A percentile compares a stretch with the other conserved stretches of the same genome.
These are phyloP conservation scores for Aspergillus novoparasiticus DNA, from an alignment of 2,329 filamentous ascomycete species.

Conservation along the genomic window DNA sequence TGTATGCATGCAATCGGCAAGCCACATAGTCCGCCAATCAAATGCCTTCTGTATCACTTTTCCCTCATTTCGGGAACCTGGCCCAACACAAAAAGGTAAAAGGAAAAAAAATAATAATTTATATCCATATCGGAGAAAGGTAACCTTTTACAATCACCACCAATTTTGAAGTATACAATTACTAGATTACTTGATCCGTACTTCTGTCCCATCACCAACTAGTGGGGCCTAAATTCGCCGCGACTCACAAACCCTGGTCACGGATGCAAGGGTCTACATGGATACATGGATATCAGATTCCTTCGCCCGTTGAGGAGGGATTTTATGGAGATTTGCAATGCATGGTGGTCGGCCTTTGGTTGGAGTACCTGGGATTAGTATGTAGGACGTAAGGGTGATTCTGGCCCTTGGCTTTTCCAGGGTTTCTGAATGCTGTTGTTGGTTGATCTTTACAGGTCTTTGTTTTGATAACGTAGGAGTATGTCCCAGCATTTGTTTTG, in stretches of 20 bases:
- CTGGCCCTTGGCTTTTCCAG: not conserved
- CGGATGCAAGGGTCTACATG: constrained; percentile 3
- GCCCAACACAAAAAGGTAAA: not conserved
- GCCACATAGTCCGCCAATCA: constrained; percentile 6
- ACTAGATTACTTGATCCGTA: not conserved
- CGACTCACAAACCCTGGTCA: not conserved
- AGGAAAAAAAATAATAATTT: not conserved
- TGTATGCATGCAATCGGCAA: constrained; percentile 8
- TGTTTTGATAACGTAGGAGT: not conserved
- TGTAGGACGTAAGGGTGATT: not conserved
- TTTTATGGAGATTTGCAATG: not conserved
- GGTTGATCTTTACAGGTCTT: not conserved
- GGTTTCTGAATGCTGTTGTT: not conserved
- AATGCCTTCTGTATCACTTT: not conserved
- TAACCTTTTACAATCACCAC: not conserved
- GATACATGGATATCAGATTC: constrained; percentile 6
- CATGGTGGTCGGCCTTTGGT: not conserved
- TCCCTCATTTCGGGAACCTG: not conserved
- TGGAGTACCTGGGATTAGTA: not conserved
- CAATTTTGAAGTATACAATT: not conserved
- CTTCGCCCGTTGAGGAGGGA: not conserved
- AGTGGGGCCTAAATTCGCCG: constrained; percentile 3
- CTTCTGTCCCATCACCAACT: not conserved
- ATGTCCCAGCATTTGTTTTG: not conserved
- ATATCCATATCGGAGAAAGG: not conserved